phyloP scores from a whole-genome alignment of 2,329 filamentous ascomycete genomes.

The Cylindrodendrum hubeiense region DNA sequence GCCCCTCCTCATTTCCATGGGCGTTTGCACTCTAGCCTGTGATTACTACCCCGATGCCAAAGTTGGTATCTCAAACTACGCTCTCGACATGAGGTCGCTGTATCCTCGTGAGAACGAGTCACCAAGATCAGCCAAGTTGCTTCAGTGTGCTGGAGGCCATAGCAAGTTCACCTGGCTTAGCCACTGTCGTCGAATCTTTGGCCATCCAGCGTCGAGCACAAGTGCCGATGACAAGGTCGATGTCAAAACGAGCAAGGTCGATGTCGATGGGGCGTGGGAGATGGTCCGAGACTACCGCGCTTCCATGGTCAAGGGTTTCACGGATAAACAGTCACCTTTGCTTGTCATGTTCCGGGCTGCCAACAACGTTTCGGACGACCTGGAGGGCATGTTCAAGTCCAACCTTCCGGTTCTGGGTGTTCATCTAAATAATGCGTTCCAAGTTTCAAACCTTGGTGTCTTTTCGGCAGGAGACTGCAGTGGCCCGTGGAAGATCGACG shows the following conservation, averaged over 20 bases:
- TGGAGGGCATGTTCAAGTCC: neutral
- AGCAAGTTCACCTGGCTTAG: conserved; percentile 20
- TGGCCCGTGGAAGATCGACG: conserved; percentile 21
- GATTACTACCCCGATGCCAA: conserved; percentile 41
- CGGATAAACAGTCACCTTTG: neutral
- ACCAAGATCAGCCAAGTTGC: conserved; percentile 10
- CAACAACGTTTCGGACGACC: conserved; percentile 10
- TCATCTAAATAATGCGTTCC: conserved; percentile 19
- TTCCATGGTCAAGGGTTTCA: neutral
- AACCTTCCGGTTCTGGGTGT: conserved; percentile 12
- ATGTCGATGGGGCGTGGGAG: conserved; percentile 3
- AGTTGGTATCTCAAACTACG: conserved; percentile 29
- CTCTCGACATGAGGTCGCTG: conserved; percentile 19
- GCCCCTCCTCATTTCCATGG: conserved; percentile 32
- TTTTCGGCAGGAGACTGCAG: neutral
- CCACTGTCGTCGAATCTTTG: conserved; percentile 10
- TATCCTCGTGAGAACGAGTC: conserved; percentile 1
- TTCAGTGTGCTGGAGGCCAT: conserved; percentile 5
- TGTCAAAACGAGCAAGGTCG: neutral
- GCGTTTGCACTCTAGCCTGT: conserved; percentile 27
- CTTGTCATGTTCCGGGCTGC: neutral
- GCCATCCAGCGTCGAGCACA: neutral
- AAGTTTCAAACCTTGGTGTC: conserved; percentile 17
- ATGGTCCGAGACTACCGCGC: conserved; percentile 13
- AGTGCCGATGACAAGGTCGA: neutral